Base-by-base conservation (phyloP, 2,329 filamentous ascomycete genomes). In the Penicillium sp. region DNA sequence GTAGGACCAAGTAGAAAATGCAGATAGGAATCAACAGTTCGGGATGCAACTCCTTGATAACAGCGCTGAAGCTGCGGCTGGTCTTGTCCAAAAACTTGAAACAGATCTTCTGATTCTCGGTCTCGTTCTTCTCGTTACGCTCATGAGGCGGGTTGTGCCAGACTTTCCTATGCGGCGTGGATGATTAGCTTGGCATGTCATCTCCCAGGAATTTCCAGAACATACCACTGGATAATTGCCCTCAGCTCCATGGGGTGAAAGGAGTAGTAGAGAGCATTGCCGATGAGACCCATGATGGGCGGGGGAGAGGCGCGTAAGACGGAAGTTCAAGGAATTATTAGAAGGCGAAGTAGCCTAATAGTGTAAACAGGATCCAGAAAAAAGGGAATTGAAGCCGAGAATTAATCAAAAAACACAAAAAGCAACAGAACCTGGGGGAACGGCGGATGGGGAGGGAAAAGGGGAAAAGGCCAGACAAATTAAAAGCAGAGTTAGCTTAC, bases 61-160 rank as follows among this genome's bases (percentile, higher is more conserved):
- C 94, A 45, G 91, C 82, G 50, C 88, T 82, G 75, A 99, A 99
- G 73, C 91, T 97, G 57, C 94, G 89, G 72, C 92, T 97, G 50
- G 94, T 99, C 79, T 88, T 63, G 66, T 93, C 82, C 62, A 99
- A 85, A 73, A 89, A 90, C 61, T 89, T 79, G 79, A 96, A 97
- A 80, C 94, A 97, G 80, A 86, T 81, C 73, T 85, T 84, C 58
- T 95, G 82, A 16, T 87, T 87, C 51, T 81, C 78, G 29, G 86
- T 80, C 75, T 97, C 94, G 63, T 89, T 89, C 58, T 80, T 79
- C 60, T 84, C 81, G 68, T 96, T 83, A 70, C 93, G 90, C 70
- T 82, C 84, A 79, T 97, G 91, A 21, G 96, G 91, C 13, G 94
- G 88, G 61, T 96, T 91, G 78, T 97, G 94, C 91, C 92, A 97